Conservation (phyloP, 257 asterid species). For the Prunella vulgaris region DNA sequence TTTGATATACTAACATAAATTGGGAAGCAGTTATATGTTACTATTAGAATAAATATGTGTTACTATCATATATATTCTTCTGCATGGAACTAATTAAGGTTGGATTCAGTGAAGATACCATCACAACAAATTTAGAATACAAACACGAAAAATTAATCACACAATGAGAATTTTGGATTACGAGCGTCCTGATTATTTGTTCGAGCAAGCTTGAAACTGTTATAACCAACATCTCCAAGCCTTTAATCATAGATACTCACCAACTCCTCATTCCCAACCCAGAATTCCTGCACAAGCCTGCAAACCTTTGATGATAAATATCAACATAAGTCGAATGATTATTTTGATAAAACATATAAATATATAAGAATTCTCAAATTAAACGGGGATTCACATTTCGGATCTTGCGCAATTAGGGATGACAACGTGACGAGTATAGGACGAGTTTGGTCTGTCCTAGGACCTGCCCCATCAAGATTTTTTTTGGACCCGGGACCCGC, state of each 20-base stretch:
- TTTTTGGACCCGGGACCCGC: too few species aligned
- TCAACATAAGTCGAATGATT: not conserved
- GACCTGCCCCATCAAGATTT: too few species aligned
- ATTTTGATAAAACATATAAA: not conserved
- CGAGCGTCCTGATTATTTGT: slow-evolving; percentile 97
- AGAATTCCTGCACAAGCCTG: slow-evolving; percentile 57
- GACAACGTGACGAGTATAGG: too few species aligned
- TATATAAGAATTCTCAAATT: not conserved
- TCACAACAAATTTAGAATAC: not conserved
- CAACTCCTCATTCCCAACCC: slow-evolving; percentile 96
- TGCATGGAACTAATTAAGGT: too few species aligned
- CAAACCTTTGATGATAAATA: not conserved
- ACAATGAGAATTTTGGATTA: slow-evolving; percentile 8
- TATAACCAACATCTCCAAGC: slow-evolving; percentile 90
- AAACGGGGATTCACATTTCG: too few species aligned
- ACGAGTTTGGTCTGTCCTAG: too few species aligned
- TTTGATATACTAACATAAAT: too few species aligned
- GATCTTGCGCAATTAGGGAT: too few species aligned
- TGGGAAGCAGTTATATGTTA: too few species aligned
- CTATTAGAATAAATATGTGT: too few species aligned
- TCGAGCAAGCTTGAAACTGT: slow-evolving; percentile 73
- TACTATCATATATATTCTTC: too few species aligned
- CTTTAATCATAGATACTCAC: slow-evolving; percentile 80
- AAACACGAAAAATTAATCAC: not conserved
- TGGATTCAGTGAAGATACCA: too few species aligned